Percentiles rank a stretch among this genome's conserved stretches.
Conservation (phyloP, 345 rosid species). For the Linum trigynum region DNA sequence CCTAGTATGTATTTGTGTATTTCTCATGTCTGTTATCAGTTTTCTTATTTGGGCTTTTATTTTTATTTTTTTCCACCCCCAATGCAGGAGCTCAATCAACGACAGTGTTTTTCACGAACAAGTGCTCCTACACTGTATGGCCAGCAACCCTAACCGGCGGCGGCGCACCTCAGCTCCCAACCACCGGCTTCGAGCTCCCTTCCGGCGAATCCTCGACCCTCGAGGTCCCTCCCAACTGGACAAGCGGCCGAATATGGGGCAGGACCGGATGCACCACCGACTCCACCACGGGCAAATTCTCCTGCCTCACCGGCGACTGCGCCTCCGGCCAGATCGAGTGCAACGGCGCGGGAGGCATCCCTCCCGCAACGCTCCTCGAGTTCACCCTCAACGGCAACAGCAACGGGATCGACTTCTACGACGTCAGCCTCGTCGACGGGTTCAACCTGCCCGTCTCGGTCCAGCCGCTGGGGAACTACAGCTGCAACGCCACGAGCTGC, state of each 20-base stretch:
- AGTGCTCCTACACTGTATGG: neutral
- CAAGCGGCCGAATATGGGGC: neutral
- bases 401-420: conserved; percentile 31
- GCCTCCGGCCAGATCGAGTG: conserved; percentile 37
- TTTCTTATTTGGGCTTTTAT: too few species aligned
- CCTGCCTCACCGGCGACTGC: conserved; percentile 34
- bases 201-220: neutral
- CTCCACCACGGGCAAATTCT: neutral
- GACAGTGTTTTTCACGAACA: neutral
- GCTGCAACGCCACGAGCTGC: conserved; percentile 23
- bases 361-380: conserved; percentile 39
- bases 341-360: conserved; percentile 19
- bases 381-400: conserved; percentile 15
- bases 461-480: conserved; percentile 25
- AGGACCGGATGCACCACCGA: neutral
- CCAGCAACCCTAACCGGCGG: neutral
- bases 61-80: neutral
- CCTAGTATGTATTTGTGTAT: too few species aligned
- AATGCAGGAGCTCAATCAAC: neutral
- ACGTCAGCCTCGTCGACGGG: conserved; percentile 39
- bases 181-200: neutral
- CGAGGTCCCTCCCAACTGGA: neutral
- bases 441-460: conserved; percentile 33
- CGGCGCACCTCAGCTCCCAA: neutral
- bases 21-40: too few species aligned